These are phyloP conservation scores for Taphrina populina DNA, from an alignment of 1,139 yeast species.

Conservation along the genomic window DNA sequence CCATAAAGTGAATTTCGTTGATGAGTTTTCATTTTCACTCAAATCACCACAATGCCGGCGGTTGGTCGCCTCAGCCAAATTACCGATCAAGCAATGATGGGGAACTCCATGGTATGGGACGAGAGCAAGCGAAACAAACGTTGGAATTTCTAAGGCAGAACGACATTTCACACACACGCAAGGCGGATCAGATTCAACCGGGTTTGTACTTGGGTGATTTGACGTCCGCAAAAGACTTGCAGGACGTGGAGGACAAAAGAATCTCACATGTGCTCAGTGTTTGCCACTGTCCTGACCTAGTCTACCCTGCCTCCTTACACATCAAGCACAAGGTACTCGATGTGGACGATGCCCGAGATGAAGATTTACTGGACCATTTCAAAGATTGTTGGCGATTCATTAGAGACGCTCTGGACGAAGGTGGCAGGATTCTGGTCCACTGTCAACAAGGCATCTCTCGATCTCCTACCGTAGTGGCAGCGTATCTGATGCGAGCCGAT, in stretches of 20 bases:
- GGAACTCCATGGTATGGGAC: slow-evolving; percentile 8
- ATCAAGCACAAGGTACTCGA: slow-evolving; percentile 61
- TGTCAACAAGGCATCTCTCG: slow-evolving; percentile 75
- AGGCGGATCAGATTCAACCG: slow-evolving; percentile 30
- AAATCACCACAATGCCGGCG: slow-evolving; percentile 5
- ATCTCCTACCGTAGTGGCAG: slow-evolving; percentile 67
- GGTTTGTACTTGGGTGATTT: slow-evolving; percentile 29
- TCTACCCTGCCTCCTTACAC: neutral
- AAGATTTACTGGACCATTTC: slow-evolving; percentile 64
- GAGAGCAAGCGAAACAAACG: slow-evolving; percentile 11
- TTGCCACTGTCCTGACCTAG: slow-evolving; percentile 6
- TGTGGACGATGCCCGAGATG: slow-evolving; percentile 62
- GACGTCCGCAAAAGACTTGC: slow-evolving; percentile 11
- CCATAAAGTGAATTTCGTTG: too few species aligned
- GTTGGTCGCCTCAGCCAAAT: slow-evolving; percentile 2
- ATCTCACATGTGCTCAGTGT: slow-evolving; percentile 24
- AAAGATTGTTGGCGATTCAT: slow-evolving; percentile 65
- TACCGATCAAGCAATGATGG: neutral
- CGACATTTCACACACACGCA: slow-evolving; percentile 20
- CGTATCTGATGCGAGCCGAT: slow-evolving; percentile 75
- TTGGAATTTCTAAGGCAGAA: slow-evolving; percentile 13
- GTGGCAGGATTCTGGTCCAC: slow-evolving; percentile 47
- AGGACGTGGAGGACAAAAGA: neutral
- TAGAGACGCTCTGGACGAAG: slow-evolving; percentile 55
- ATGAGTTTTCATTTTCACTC: slow-evolving; percentile 23